Conservation (phyloP, 352 stramenopile genomes). For the Globisporangium yorkense region DNA sequence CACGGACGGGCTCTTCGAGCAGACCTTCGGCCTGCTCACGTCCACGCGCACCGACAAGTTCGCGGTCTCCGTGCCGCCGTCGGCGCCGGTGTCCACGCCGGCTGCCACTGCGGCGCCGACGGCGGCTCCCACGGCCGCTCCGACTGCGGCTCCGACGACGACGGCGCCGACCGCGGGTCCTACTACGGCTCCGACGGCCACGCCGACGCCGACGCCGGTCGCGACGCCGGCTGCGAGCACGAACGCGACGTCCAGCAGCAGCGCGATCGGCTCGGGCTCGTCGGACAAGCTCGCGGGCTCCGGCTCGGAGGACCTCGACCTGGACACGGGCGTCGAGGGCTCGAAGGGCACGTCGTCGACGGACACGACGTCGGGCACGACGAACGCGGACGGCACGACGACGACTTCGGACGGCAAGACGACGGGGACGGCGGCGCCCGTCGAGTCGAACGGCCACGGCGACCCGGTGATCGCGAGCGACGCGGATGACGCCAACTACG, state of each 20-base stretch:
- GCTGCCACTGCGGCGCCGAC: constrained; percentile 6
- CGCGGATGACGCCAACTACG: constrained; percentile 10
- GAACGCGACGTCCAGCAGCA: constrained; percentile 2
- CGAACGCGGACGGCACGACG: too few species aligned
- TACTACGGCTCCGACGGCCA: neutral
- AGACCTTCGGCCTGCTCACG: constrained; percentile 45
- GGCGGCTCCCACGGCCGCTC: constrained; percentile 4
- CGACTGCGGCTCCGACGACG: constrained; percentile 8
- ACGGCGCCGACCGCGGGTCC: neutral
- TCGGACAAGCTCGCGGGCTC: constrained; percentile 6
- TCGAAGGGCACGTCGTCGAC: constrained; percentile 10
- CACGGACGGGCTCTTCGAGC: constrained; percentile 35
- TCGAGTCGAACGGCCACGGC: constrained; percentile 8
- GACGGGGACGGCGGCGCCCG: too few species aligned
- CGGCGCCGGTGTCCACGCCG: constrained; percentile 5
- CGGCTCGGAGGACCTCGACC: neutral
- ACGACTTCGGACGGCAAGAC: too few species aligned
- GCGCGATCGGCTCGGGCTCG: constrained; percentile 20
- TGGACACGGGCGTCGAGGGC: neutral
- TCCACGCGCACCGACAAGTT: constrained; percentile 51
- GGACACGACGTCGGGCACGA: constrained; percentile 1
- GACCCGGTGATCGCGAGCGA: constrained; percentile 17
- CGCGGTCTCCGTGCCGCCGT: constrained; percentile 11
- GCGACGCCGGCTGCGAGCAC: neutral
- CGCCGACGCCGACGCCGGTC: neutral